Percentiles rank a stretch among this genome's conserved stretches.
Conservation (phyloP, 202 grass and related monocot genomes). For the Digitaria exilis region DNA sequence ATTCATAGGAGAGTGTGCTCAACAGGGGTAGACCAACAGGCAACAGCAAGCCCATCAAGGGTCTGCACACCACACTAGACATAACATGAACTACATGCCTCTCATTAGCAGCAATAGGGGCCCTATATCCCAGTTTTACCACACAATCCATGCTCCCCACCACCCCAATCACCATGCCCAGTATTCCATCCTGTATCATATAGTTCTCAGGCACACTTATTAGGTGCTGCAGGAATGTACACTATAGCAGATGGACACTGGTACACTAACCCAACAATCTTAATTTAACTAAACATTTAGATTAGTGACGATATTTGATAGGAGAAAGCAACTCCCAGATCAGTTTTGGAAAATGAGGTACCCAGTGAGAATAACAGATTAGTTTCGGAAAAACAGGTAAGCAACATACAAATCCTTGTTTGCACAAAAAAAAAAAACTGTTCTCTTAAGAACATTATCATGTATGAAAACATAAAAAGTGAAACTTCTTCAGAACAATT, state of each 20-base stretch:
- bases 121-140: not conserved
- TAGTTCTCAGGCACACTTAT: not conserved
- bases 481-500: slow-evolving; percentile 18
- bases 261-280: not conserved
- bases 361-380: slow-evolving; percentile 13
- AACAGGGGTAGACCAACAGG: not conserved
- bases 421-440: not conserved
- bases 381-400: slow-evolving; percentile 3
- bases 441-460: not conserved
- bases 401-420: not conserved
- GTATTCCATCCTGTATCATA: not conserved
- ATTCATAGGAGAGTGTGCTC: not conserved
- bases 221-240: not conserved
- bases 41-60: not conserved
- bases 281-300: not conserved
- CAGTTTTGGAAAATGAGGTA: no score
- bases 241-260: not conserved
- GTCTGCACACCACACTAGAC: not conserved
- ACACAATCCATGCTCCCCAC: not conserved
- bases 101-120: not conserved
- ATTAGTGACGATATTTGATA: not conserved
- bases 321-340: slow-evolving; percentile 1
- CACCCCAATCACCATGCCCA: not conserved
- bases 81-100: no score
- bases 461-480: slow-evolving; percentile 12